Conservation (phyloP, 306 rosid species). For the Crataegus laevigata region DNA sequence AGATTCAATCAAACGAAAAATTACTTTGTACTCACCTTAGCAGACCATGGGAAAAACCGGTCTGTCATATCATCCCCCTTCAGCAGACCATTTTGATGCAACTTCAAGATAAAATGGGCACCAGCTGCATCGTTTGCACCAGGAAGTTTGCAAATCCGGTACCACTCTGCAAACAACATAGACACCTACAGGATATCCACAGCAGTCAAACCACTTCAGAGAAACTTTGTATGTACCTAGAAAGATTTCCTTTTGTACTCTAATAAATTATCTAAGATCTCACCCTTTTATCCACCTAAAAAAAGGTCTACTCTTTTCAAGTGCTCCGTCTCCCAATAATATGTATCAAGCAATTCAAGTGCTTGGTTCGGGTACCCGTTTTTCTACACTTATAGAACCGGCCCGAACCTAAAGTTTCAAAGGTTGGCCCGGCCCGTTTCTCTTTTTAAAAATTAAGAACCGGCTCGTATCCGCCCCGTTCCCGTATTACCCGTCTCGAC, state of each 20-base stretch:
- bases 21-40: constrained; percentile 51
- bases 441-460: too few relatives aligned
- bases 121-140: constrained; percentile 59
- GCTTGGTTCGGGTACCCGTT: too few relatives aligned
- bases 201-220: constrained; percentile 8
- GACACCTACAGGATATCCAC: constrained; percentile 49
- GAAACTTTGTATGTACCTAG: not conserved
- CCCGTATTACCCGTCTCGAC: too few relatives aligned
- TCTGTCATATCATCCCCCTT: constrained; percentile 91
- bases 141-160: constrained; percentile 75
- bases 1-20: not conserved
- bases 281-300: not conserved
- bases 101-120: constrained; percentile 57
- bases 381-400: too few relatives aligned
- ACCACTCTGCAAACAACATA: constrained; percentile 74
- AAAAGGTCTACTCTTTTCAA: not conserved
- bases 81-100: constrained; percentile 71
- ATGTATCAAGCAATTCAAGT: not conserved
- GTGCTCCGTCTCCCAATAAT: not conserved
- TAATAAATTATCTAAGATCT: not conserved
- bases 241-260: not conserved
- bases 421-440: too few relatives aligned
- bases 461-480: too few relatives aligned
- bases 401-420: too few relatives aligned
- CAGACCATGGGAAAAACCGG: constrained; percentile 69